phyloP scores from a whole-genome alignment of 306 rosid species.

The Cajanus cajan region DNA sequence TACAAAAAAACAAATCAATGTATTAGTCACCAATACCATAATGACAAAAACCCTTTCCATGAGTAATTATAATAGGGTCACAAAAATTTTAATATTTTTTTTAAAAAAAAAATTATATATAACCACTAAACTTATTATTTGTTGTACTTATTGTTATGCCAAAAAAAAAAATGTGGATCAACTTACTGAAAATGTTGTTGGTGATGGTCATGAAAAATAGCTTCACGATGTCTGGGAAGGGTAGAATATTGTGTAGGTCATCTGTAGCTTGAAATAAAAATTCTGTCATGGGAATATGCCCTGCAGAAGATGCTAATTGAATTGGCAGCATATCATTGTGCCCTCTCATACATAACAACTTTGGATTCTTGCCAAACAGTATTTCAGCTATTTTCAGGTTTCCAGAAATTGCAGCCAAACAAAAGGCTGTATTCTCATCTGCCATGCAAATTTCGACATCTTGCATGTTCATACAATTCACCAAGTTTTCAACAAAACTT shows the following conservation, averaged over 20 bases:
- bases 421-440: constrained; percentile 7
- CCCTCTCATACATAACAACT: not conserved
- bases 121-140: too few relatives aligned
- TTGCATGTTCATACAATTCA: not conserved
- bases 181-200: constrained; percentile 6
- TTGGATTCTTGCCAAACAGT: not conserved
- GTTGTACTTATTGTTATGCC: not conserved
- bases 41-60: too few relatives aligned
- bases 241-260: not conserved
- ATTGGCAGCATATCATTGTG: not conserved
- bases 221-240: not conserved
- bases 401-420: constrained; percentile 5
- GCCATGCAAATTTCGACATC: not conserved
- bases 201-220: constrained; percentile 18
- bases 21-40: too few relatives aligned
- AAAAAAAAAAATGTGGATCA: not conserved
- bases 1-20: too few relatives aligned
- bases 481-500: not conserved
- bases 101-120: too few relatives aligned
- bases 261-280: not conserved
- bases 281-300: not conserved
- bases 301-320: constrained; percentile 16
- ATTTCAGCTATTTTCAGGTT: not conserved
- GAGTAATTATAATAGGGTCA: too few relatives aligned
- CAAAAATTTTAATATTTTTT: too few relatives aligned